phyloP scores from a whole-genome alignment of 139 green algal species.

The Chlamydomonas schloesseri region DNA sequence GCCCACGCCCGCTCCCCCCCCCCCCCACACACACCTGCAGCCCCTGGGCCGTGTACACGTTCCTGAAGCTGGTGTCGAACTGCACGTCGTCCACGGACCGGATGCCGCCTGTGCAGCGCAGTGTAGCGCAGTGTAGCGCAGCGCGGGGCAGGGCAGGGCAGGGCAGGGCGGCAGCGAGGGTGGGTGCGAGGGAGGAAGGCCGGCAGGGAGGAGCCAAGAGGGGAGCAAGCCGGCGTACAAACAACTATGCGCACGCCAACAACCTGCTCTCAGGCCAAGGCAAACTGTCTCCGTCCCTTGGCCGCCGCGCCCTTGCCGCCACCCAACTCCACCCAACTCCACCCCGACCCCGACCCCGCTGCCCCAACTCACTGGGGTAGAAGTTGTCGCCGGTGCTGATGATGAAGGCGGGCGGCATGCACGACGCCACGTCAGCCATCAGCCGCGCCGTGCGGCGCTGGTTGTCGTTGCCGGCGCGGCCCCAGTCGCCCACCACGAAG shows the following conservation, averaged over 20 bases:
- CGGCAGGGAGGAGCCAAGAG: too few relatives aligned
- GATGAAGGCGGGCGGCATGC: constrained; percentile 44
- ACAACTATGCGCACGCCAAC: too few relatives aligned
- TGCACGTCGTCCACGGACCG: constrained; percentile 51
- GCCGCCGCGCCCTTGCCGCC: too few relatives aligned
- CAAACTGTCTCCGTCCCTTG: background rate
- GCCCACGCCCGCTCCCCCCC: too few relatives aligned
- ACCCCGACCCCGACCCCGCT: too few relatives aligned
- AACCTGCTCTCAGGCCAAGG: too few relatives aligned
- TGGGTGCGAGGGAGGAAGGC: too few relatives aligned
- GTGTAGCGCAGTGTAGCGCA: too few relatives aligned
- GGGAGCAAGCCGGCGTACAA: too few relatives aligned
- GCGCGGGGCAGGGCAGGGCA: too few relatives aligned
- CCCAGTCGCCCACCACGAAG: constrained; percentile 73
- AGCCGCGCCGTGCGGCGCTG: constrained; percentile 66
- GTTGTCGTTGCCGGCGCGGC: constrained; percentile 62
- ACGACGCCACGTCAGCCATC: constrained; percentile 63
- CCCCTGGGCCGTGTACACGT: constrained; percentile 60
- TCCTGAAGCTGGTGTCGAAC: constrained; percentile 62
- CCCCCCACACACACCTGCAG: too few relatives aligned
- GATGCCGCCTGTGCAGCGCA: constrained; percentile 55
- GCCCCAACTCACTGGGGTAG: constrained; percentile 39
- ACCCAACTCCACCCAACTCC: too few relatives aligned
- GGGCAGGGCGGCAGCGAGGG: background rate
- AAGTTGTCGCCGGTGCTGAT: constrained; percentile 39